Base-by-base conservation (phyloP, 176 grass and related monocot genomes). In the Oryza meridionalis region DNA sequence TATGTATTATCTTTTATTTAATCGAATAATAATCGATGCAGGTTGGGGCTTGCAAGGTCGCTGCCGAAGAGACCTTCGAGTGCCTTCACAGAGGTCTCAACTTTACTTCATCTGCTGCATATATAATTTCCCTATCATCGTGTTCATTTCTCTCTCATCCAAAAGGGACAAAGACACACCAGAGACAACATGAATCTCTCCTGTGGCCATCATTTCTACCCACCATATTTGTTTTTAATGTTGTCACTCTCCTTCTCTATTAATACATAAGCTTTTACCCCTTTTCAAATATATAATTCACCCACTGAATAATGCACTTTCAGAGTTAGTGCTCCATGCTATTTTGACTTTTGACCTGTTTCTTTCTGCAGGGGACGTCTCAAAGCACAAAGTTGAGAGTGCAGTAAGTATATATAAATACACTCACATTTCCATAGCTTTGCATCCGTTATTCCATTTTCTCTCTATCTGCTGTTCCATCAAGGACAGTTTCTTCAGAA, bases 61-160 rank as follows among this genome's bases (percentile, higher is more conserved):
- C 43, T 22, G 92, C 87, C n/a, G 87, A 94, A 33, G 89, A 94
- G 85, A 83, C 87, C 73, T 92, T 87, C 35, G 77, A 92, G 2
- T 94, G 87, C 40, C 77, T 87, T 40, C 73, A 88, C 37, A 82
- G n/a, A 88, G 89, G 87, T 91, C 11, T 9, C 38, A 58, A 58
- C 16, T 19, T 58, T 21, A 6, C 5, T 59, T 59, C 55, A 53
- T 4, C 50, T 53, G 19, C 50, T 55, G 51, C 4, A 53, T 19
- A 6, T 40, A 40, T 40, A 7, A 55, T 55, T 21, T 55, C 51
- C 14, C 38, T 40, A 40, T 4, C 51, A 7, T 55, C 51, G 21
- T 55, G 1, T 55, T 21, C 16, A 55, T 55, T 51, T 17, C 3
- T 51, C 17, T 55, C 51, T 55, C 51, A 17, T 55, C 17, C 51